Base-by-base conservation (phyloP, 306 rosid species). In the Coriaria nepalensis region DNA sequence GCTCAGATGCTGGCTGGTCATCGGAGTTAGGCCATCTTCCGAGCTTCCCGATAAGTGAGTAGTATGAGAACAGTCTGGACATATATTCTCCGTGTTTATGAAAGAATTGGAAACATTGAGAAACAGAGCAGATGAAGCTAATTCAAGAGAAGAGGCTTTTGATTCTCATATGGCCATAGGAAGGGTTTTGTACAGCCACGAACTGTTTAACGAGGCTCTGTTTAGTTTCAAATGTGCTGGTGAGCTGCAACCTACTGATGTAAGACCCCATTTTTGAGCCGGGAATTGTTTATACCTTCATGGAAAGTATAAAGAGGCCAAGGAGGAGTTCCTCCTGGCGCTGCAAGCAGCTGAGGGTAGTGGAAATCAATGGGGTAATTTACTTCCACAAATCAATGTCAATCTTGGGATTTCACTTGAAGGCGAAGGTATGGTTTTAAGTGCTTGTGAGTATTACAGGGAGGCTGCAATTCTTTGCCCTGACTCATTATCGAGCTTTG, bases 131-230 rank as follows among this genome's bases (percentile, higher is more conserved):
- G 94, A 92, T 59, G 73, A 74, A 33, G 85, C 94, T 29, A 72
- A 94, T 62, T 90, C 98, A 5, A 71, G 98, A 20, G 98, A 92
- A 53, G 94, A 92, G 65, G 96, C 94, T 5, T 82, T 92, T 50
- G 98, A 92, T 70, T 94, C 96, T n/a, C 96, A 92, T 43, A 92
- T 92, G 98, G 98, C 96, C 10, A 85, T 92, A 55, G 98, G 96
- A 6, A 65, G 98, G 60, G 94, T 92, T 56, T 57, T 92, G 51
- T 85, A 82, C 37, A 96, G 85, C 57, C 94, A 92, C 35, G 96
- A 92, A 57, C 51, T 85, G 68, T 92, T 82, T 45, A 92, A 82
- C 63, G 98, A 82, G 69, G 81, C 83, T 14, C 55, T 92, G 65
- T 75, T 75, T 61, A 92, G 98, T 52, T 92, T 92, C 68, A 77